A percentile compares a stretch with the other conserved stretches of the same genome.
Evolutionary conservation across 495 filamentous ascomycete genomes (phyloP).

Genomic region (Sabuloglossum arenarium): DNA sequence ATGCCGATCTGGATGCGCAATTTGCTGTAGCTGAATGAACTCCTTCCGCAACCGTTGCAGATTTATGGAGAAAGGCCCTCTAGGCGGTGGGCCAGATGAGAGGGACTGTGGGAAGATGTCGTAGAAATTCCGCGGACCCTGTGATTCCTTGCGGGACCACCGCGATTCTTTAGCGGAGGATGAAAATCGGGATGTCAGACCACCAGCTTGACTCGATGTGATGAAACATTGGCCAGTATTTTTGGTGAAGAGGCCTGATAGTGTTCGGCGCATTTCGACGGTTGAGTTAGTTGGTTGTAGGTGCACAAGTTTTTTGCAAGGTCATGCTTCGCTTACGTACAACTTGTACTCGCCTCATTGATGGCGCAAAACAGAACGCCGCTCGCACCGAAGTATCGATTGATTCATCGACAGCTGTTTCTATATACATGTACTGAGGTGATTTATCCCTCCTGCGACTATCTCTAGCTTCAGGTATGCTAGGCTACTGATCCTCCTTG

Average conservation of each 20-base stretch:
- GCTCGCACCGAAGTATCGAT: no score
- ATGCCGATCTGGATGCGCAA: slow-evolving; percentile 69
- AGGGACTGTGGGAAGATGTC: slow-evolving; percentile 71
- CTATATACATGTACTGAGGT: no score
- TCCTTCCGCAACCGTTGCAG: slow-evolving; percentile 45
- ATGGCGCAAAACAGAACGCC: no score
- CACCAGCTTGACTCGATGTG: neutral
- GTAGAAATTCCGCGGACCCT: slow-evolving; percentile 36
- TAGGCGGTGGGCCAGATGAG: slow-evolving; percentile 59
- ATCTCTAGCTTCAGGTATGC: no score
- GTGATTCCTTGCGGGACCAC: neutral
- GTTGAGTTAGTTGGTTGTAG: no score
- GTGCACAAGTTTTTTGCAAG: no score
- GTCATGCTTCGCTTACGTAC: no score
- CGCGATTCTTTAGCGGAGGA: neutral
- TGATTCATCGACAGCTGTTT: no score
- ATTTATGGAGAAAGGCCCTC: slow-evolving; percentile 55
- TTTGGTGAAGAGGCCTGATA: neutral
- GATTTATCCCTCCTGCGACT: no score
- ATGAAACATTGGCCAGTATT: neutral
- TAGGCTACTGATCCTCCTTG: no score
- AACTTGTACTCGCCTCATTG: no score
- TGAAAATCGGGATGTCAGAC: neutral
- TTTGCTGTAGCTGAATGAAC: slow-evolving; percentile 64
- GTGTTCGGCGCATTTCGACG: neutral